Conservation (phyloP, 2,329 filamentous ascomycete species). For the Aspergillus unguis region DNA sequence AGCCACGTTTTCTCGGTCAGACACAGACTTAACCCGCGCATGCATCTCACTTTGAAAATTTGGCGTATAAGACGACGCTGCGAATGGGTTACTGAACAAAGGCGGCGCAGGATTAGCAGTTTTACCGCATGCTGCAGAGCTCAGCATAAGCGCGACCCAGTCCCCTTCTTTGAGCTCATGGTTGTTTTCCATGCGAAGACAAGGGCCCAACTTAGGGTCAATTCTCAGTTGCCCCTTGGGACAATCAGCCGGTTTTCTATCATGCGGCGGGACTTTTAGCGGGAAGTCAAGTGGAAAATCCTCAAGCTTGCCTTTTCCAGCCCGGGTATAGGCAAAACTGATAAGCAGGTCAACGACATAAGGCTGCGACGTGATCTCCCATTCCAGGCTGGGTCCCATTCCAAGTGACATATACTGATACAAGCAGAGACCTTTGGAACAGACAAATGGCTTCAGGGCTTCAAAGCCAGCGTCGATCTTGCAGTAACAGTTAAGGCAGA, state of each 20-base stretch:
- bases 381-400: slow-evolving; percentile 79
- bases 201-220: neutral
- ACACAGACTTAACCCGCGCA: slow-evolving; percentile 49
- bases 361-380: slow-evolving; percentile 75
- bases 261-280: slow-evolving; percentile 48
- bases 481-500: slow-evolving; percentile 80
- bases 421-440: slow-evolving; percentile 69
- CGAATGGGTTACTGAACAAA: neutral
- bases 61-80: neutral
- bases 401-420: slow-evolving; percentile 88
- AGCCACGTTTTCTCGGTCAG: slow-evolving; percentile 45
- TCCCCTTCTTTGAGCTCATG: slow-evolving; percentile 46
- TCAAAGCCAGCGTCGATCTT: slow-evolving; percentile 61
- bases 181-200: slow-evolving; percentile 36
- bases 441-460: slow-evolving; percentile 63
- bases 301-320: slow-evolving; percentile 41
- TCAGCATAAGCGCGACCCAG: slow-evolving; percentile 49
- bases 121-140: neutral
- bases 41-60: slow-evolving; percentile 30
- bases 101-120: neutral
- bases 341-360: slow-evolving; percentile 80
- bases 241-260: neutral
- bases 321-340: slow-evolving; percentile 71
- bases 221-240: neutral
- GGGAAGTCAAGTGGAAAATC: slow-evolving; percentile 58